Evolutionary conservation across 306 rosid genomes (phyloP).

Genomic region (Begonia peltatifolia): DNA sequence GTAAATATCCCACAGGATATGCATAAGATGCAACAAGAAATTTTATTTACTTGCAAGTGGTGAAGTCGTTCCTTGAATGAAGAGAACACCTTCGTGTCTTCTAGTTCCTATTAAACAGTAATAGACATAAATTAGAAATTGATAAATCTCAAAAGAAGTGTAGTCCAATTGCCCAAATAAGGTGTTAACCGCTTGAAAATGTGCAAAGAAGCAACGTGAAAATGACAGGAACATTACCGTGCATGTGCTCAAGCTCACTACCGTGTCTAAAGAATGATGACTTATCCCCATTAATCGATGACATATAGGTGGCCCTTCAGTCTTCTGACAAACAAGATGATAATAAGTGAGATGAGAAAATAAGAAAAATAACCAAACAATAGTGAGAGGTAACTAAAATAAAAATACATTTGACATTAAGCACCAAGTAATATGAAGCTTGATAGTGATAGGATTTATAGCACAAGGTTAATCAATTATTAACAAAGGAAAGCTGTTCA

Average conservation of each 20-base stretch:
- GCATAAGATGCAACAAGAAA: neutral
- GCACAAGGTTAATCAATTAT: no score
- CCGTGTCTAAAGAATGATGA: conserved; percentile 51
- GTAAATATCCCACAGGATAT: neutral
- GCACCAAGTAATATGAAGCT: no score
- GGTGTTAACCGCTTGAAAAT: neutral
- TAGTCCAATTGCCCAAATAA: accelerated
- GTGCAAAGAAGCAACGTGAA: conserved; percentile 3
- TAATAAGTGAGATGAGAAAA: neutral
- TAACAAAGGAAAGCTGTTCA: neutral
- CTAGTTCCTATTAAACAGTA: conserved; percentile 40
- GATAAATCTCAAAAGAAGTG: neutral
- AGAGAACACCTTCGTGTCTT: conserved; percentile 44
- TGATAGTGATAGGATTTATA: no score
- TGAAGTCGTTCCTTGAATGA: conserved; percentile 81
- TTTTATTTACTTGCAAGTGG: conserved; percentile 49
- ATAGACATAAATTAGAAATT: neutral
- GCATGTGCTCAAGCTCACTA: conserved; percentile 34
- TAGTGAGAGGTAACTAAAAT: no score
- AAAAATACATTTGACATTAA: no score
- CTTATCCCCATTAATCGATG: conserved; percentile 61
- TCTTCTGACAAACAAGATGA: conserved; percentile 23
- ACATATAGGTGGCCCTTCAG: conserved; percentile 40
- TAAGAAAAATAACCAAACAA: neutral
- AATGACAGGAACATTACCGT: conserved; percentile 28